Evolutionary conservation across 345 rosid genomes (phyloP).

Genomic region (Tarenaya hassleriana): DNA sequence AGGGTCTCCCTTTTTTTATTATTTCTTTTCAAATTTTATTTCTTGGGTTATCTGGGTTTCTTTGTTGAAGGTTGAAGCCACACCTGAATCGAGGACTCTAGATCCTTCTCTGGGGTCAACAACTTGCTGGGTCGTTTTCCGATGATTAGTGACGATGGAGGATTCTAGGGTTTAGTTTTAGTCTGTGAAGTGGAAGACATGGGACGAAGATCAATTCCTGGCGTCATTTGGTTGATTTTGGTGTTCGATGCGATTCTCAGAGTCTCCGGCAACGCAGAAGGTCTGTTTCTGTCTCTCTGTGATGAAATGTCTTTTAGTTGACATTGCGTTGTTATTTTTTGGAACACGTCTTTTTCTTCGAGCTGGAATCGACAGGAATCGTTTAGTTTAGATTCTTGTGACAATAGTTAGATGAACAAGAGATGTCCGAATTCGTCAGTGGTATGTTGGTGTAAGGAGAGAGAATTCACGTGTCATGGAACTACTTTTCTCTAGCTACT

Average conservation of each 20-base stretch:
- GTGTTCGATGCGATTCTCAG: slow-evolving; percentile 39
- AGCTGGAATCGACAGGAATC: neutral
- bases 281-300: slow-evolving; percentile 26
- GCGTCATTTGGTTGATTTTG: slow-evolving; percentile 38
- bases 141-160: slow-evolving; percentile 10
- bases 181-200: slow-evolving; percentile 7
- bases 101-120: neutral
- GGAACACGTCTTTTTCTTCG: neutral
- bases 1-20: slow-evolving; percentile 7
- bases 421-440: too few species aligned
- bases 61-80: slow-evolving; percentile 3
- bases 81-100: slow-evolving; percentile 19
- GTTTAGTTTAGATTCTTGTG: neutral
- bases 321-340: neutral
- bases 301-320: neutral
- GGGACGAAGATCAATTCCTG: slow-evolving; percentile 33
- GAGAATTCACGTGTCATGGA: too few species aligned
- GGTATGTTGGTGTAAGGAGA: too few species aligned
- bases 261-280: slow-evolving; percentile 67
- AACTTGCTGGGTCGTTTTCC: slow-evolving; percentile 22
- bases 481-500: neutral
- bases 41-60: slow-evolving; percentile 1
- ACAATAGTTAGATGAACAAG: too few species aligned
- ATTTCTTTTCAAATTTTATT: neutral
- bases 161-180: slow-evolving; percentile 22